Conservation (phyloP, 2,329 filamentous ascomycete genomes). For the Anthostomella pinea region DNA sequence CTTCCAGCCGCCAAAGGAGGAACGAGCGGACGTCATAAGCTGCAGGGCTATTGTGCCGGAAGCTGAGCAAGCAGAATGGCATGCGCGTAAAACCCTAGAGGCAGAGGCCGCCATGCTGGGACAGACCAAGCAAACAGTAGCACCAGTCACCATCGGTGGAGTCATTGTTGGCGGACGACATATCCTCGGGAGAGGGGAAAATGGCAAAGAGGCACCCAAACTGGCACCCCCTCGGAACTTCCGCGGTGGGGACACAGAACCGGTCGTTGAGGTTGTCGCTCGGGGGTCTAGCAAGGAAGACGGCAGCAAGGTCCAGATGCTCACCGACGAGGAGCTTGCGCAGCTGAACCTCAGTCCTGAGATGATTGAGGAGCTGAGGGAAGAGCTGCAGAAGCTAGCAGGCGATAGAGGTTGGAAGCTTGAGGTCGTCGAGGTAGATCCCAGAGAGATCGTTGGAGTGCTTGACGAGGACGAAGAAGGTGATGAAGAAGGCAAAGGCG, state of each 20-base stretch:
- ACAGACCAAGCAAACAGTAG: conserved; percentile 21
- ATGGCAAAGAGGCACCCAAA: conserved; percentile 45
- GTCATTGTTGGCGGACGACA: conserved; percentile 51
- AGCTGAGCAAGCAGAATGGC: conserved; percentile 43
- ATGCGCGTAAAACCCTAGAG: conserved; percentile 35
- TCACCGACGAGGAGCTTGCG: conserved; percentile 66
- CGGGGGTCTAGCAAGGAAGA: conserved; percentile 49
- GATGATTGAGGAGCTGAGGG: conserved; percentile 65
- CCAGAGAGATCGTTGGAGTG: conserved; percentile 66
- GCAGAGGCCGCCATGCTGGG: conserved; percentile 37
- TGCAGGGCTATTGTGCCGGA: conserved; percentile 69
- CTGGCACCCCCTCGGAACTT: conserved; percentile 45
- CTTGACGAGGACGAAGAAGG: conserved; percentile 59
- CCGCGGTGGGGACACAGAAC: conserved; percentile 24
- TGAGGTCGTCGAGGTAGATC: conserved; percentile 67
- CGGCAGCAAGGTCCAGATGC: conserved; percentile 57
- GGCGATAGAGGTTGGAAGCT: conserved; percentile 75
- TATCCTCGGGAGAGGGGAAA: conserved; percentile 46
- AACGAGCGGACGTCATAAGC: conserved; percentile 70
- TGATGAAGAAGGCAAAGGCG: conserved; percentile 31
- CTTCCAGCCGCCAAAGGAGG: conserved; percentile 77
- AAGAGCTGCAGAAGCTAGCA: conserved; percentile 66
- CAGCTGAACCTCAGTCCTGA: conserved; percentile 64
- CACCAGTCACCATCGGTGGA: conserved; percentile 47
- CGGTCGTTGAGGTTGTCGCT: conserved; percentile 44